Base-by-base conservation (phyloP, 495 filamentous ascomycete genomes). In the Emericellopsis terricola region DNA sequence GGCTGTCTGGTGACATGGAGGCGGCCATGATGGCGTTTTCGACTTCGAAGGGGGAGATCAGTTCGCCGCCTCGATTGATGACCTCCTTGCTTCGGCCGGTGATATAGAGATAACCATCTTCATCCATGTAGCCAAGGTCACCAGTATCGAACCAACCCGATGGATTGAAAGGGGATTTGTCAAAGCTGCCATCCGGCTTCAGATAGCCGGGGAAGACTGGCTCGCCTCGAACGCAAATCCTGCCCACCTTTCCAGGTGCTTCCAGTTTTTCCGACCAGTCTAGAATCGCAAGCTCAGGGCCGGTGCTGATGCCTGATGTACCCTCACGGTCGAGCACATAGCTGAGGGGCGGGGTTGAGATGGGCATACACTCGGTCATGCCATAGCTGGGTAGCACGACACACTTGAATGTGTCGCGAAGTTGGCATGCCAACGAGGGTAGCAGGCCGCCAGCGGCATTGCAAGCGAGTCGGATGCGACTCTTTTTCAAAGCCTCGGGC, bases 1-100 rank as follows among this genome's bases (percentile, higher is more conserved):
- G 43, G 7, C 53, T 57, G 8, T 38, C 29, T 7, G 44, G 39
- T 15, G 50, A 34, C 24, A 50, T 42, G 7, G 51, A 42, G 1
- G 55, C 48, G 3, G 41, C 28, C 2, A 51, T 35, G 36, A 45
- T 44, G 8, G 50, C 49, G 26, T 52, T 43, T 33, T 61, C 57
- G 9, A 61, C 44, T 36, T 61, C 57, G 15, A 61, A 53, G 2
- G 57, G 57, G 28, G 64, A 68, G 34, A 73, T 71, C 28, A 69
- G 62, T 43, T 73, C 68, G 5, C 66, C 66, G 30, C 63, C 66
- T 34, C 65, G 64, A 41, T 70, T 73, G 41, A 73, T 71, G 26
- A 71, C 55, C 39, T 73, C 68, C 42, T 73, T 73, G 41, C 61
- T 66, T 21, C 68, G 55, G 8, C 68, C 68, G 13, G 67, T 71